phyloP scores from a whole-genome alignment of 306 rosid species.

The Quercus agrifolia region DNA sequence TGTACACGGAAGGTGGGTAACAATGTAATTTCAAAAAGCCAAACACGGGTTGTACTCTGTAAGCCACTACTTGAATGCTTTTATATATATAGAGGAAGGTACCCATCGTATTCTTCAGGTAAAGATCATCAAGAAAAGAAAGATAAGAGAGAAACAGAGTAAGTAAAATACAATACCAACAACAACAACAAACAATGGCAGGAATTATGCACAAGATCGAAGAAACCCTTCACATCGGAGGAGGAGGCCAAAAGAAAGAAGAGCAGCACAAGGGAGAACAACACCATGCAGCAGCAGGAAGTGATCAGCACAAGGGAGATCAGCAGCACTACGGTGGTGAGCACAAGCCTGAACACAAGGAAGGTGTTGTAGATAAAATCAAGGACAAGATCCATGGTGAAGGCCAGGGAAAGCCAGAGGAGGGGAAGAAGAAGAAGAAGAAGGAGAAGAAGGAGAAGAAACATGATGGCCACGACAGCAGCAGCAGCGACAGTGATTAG shows the following conservation, averaged over 20 bases:
- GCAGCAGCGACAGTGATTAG: constrained; percentile 69
- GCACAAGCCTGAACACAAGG: constrained; percentile 28
- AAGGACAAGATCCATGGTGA: neutral
- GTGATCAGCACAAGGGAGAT: constrained; percentile 8
- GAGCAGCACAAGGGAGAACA: constrained; percentile 19
- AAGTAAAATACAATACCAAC: no score
- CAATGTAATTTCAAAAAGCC: no score
- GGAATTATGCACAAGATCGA: constrained; percentile 53
- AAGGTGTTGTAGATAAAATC: constrained; percentile 42
- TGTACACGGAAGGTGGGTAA: no score
- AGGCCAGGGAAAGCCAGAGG: neutral
- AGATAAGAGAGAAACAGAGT: no score
- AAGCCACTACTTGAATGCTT: no score
- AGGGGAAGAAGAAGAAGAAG: constrained; percentile 38
- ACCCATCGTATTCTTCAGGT: accelerated
- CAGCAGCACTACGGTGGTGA: neutral
- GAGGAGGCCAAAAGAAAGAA: constrained; percentile 49
- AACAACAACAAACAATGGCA: constrained; percentile 23
- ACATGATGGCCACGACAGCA: constrained; percentile 33
- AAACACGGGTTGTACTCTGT: no score
- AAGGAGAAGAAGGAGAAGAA: constrained; percentile 26
- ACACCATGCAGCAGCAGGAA: neutral
- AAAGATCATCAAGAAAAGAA: no score
- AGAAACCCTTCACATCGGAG: constrained; percentile 38
- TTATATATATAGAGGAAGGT: no score